Evolutionary conservation across 805 yeast genomes (phyloP), one percentile per base, ranked within the genome.

Genomic region (Candida germanica): DNA sequence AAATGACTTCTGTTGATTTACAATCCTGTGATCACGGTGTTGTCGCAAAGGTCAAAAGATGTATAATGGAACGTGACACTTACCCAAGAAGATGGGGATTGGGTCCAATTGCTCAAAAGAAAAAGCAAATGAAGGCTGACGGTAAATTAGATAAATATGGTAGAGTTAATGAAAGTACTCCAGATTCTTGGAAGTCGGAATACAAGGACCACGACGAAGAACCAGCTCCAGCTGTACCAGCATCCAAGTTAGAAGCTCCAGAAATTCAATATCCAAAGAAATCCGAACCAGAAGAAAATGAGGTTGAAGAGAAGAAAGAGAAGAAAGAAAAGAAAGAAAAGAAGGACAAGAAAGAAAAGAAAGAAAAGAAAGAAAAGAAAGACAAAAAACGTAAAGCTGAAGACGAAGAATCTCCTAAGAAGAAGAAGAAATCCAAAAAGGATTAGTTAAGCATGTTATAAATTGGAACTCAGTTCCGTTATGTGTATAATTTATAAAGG

Each of bases 71-170:
- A 73, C 83, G 98, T 73, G 98, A 93, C 65, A 79, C 95, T 35
- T 93, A 93, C 67, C 98, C 98, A 69, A 85, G 98, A 77, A 83
- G 97, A 77, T 93, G 98, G 98, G 98, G 98, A 45, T 72, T 93
- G 53, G 98, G 98, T 54, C 98, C 98, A 54, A 87, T 89, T 61
- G 98, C 98, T 43, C 87, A 86, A 68, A 88, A 88, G 83, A 93
- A 93, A 85, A 93, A 93, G 77, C 96, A 91, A 74, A 73, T 93
- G 76, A 91, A 89, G 77, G 84, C 94, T 36, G 95, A 85, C 49
- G 98, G 98, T 57, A 91, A 93, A 70, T 80, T 93, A 58, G 98
- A 93, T 74, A 87, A 91, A 69, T 93, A 69, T 58, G 98, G 98
- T 47, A 83, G 96, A 71, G 74, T 72, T 46, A 93, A 88, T 58